Base-by-base conservation (phyloP, 345 rosid genomes). In the Eucalyptus tenuipes region DNA sequence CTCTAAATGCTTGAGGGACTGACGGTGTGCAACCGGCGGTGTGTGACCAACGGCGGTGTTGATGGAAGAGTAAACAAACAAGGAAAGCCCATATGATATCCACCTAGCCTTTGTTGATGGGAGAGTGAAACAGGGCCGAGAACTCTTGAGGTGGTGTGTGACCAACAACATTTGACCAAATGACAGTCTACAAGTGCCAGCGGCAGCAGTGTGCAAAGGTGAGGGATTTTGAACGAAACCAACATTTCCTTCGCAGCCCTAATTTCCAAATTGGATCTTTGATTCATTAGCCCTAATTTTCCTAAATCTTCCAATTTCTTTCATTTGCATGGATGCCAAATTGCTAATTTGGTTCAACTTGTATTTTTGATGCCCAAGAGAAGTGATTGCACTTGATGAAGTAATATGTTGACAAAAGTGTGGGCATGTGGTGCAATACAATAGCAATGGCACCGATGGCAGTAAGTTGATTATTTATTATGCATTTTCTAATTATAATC, bases 21-120 rank as follows among this genome's bases (percentile, higher is more conserved):
- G 4, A 11, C 2, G 1, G 2, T 0, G 3, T 55, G 14, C 0
- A 0, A 59, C 2, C 4, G 0, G n/a, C 2, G 6, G 14, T 0
- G 1, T 59, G n/a, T 27, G n/a, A 59, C 27, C 0, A 55, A 24
- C 1, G 12, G 3, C 0, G 29, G 61, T 0, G 0, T 55, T 24
- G 61, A 55, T 24, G 61, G 61, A 20, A 52, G 57, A 52, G 57
- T 18, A 52, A 52, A 52, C 57, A 52, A 52, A 52, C 1, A 2
- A 52, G 57, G 18, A 52, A 52, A 52, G 0, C 57, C 57, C 57
- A 52, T 52, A 52, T 0, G 10, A 52, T 52, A 52, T 52, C 10
- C 57, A 52, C 57, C 1, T 52, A 52, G 57, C 57, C 57, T 52
- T 52, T 18, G 57, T 52, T 52, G 57, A 52, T 52, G 57, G 57